phyloP scores from a whole-genome alignment of 2,329 filamentous ascomycete genomes.

The Ophiocordyceps camponoti-leonardi region DNA sequence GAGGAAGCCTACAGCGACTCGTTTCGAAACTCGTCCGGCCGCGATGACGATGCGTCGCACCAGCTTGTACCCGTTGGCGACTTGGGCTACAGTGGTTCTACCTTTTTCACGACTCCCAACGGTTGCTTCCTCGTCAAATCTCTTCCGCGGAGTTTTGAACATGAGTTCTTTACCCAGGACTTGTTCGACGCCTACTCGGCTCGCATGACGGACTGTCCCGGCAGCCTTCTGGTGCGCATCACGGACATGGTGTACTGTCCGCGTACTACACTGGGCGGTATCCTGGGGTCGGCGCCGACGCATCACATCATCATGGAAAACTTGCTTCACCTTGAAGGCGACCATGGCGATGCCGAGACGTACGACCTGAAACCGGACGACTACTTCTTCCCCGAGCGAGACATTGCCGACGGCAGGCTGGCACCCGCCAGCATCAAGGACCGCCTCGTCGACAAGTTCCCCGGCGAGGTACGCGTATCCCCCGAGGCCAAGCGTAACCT shows the following conservation, averaged over 20 bases:
- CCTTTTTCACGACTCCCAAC: slow-evolving; percentile 52
- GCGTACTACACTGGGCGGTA: slow-evolving; percentile 37
- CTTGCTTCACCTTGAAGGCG: slow-evolving; percentile 40
- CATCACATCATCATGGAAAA: slow-evolving; percentile 72
- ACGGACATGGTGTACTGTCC: slow-evolving; percentile 48
- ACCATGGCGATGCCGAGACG: slow-evolving; percentile 42
- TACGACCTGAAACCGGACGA: slow-evolving; percentile 59
- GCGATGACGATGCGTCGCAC: slow-evolving; percentile 7
- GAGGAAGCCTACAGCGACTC: slow-evolving; percentile 22
- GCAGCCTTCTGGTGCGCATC: slow-evolving; percentile 51
- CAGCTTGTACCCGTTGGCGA: slow-evolving; percentile 35
- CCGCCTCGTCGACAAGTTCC: slow-evolving; percentile 49
- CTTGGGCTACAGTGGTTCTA: slow-evolving; percentile 59
- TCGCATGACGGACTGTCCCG: slow-evolving; percentile 42
- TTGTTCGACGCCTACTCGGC: slow-evolving; percentile 46
- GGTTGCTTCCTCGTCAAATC: slow-evolving; percentile 56
- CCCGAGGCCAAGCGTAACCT: slow-evolving; percentile 37
- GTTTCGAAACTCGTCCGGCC: slow-evolving; percentile 19
- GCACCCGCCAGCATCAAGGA: slow-evolving; percentile 47
- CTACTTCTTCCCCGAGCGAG: slow-evolving; percentile 62
- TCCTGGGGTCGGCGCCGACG: slow-evolving; percentile 43
- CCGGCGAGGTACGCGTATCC: slow-evolving; percentile 44
- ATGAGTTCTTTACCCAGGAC: slow-evolving; percentile 51
- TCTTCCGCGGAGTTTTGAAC: slow-evolving; percentile 50
- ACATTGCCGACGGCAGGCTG: slow-evolving; percentile 46